These are phyloP conservation scores for Neonothopanus nambi DNA, from an alignment of 1,284 basidiomycete genomes.

Conservation along the genomic window DNA sequence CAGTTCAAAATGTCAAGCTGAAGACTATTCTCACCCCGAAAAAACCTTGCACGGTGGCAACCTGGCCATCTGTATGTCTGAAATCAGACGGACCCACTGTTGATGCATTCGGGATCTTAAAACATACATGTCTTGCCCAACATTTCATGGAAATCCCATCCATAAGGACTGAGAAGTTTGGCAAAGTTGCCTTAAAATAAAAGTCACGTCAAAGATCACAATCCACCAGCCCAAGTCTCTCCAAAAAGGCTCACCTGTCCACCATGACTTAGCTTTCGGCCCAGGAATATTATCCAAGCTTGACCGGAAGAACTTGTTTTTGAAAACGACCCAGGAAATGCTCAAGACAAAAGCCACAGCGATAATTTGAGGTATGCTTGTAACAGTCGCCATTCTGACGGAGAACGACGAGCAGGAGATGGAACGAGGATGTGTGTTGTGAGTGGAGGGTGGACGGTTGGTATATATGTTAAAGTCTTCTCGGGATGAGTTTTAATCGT, in stretches of 20 bases:
- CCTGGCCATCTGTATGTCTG: conserved; percentile 1
- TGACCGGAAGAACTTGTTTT: background rate
- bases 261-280: conserved; percentile 27
- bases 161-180: background rate
- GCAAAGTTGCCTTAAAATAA: conserved; percentile 4
- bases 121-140: conserved; percentile 4
- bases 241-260: conserved; percentile 21
- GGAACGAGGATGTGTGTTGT: no score
- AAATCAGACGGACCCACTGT: background rate
- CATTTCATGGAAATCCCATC: conserved; percentile 10
- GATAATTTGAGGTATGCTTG: no score
- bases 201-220: background rate
- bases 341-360: no score
- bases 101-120: no score
- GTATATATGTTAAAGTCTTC: no score
- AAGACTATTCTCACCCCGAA: conserved; percentile 2
- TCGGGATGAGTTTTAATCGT: no score
- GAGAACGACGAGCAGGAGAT: no score
- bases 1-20: background rate
- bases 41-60: background rate
- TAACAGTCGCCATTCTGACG: no score
- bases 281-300: conserved; percentile 32
- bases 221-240: background rate
- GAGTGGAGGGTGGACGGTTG: no score
- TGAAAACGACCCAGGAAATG: no score